These are phyloP conservation scores for Coniella vitis DNA, from an alignment of 2,329 filamentous ascomycete species.

Conservation along the genomic window DNA sequence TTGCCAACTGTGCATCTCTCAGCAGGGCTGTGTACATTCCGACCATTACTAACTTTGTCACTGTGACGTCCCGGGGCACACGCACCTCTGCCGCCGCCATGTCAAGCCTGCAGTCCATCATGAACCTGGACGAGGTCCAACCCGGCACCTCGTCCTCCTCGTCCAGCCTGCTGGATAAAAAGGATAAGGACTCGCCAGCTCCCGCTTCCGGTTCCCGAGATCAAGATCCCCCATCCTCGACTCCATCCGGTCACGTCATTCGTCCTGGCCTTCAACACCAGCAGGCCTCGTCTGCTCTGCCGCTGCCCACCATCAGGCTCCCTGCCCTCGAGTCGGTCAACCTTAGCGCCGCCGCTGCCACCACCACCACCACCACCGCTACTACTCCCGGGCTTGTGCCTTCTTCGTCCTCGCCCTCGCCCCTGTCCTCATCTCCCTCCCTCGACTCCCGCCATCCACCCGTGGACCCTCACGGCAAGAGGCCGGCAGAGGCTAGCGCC, in stretches of 20 bases:
- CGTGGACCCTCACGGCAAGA: constrained; percentile 9
- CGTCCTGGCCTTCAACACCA: constrained; percentile 26
- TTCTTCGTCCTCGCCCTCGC: constrained; percentile 5
- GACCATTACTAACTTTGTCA: constrained; percentile 35
- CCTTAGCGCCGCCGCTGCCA: no score
- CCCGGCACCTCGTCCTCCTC: constrained; percentile 24
- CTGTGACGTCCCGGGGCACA: constrained; percentile 33
- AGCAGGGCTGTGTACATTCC: constrained; percentile 36
- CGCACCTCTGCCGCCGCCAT: constrained; percentile 35
- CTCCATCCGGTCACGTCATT: constrained; percentile 32
- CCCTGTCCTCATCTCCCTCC: no score
- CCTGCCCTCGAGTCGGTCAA: no score
- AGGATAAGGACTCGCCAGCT: constrained; percentile 34
- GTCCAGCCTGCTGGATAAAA: constrained; percentile 35
- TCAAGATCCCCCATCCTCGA: constrained; percentile 30
- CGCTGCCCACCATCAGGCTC: constrained; percentile 26
- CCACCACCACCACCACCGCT: no score
- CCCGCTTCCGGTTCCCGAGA: constrained; percentile 27
- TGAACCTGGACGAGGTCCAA: constrained; percentile 47
- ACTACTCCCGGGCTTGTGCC: no score
- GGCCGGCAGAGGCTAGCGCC: constrained; percentile 20
- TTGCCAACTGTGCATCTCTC: constrained; percentile 27
- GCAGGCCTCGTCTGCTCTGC: constrained; percentile 2
- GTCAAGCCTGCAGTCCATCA: constrained; percentile 50
- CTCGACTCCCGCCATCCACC: background rate